phyloP scores from a whole-genome alignment of 2,329 filamentous ascomycete genomes.

The Bipolaris gigantea region DNA sequence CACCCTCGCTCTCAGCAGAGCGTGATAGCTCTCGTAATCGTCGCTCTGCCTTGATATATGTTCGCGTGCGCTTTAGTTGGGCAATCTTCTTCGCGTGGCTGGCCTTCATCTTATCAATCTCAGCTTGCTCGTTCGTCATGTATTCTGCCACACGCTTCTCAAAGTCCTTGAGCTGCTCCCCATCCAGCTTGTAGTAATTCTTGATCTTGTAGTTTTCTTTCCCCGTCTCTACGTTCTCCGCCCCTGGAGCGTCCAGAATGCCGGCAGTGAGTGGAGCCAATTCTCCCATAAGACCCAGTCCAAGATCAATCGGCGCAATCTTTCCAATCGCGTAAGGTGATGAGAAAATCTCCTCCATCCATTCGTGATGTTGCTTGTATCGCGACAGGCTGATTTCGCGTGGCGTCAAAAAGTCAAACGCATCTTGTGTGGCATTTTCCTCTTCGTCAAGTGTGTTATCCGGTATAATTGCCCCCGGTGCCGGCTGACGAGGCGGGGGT shows the following conservation, averaged over 20 bases:
- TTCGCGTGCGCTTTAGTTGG: slow-evolving; percentile 70
- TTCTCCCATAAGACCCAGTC: slow-evolving; percentile 76
- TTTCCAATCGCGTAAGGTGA: slow-evolving; percentile 85
- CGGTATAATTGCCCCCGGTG: slow-evolving; percentile 24
- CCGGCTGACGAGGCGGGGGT: slow-evolving; percentile 49
- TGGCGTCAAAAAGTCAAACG: slow-evolving; percentile 86
- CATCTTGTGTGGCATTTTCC: slow-evolving; percentile 83
- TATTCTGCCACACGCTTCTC: slow-evolving; percentile 74
- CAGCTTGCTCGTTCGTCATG: slow-evolving; percentile 71
- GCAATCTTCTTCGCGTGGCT: slow-evolving; percentile 76
- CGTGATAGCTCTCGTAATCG: slow-evolving; percentile 69
- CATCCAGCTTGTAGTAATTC: slow-evolving; percentile 68
- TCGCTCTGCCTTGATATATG: slow-evolving; percentile 73
- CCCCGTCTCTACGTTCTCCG: slow-evolving; percentile 29
- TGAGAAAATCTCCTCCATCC: slow-evolving; percentile 97
- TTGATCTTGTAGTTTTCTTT: slow-evolving; percentile 46
- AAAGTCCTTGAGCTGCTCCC: slow-evolving; percentile 81
- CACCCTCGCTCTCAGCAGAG: slow-evolving; percentile 25
- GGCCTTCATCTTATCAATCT: slow-evolving; percentile 82
- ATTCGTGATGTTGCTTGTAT: slow-evolving; percentile 94
- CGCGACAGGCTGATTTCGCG: slow-evolving; percentile 84
- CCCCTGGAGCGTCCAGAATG: slow-evolving; percentile 67
- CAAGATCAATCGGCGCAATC: slow-evolving; percentile 84
- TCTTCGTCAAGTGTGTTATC: slow-evolving; percentile 74
- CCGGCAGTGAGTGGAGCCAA: slow-evolving; percentile 79